Evolutionary conservation across 495 filamentous ascomycete species (phyloP).

Genomic region (Penicillium alfredii): DNA sequence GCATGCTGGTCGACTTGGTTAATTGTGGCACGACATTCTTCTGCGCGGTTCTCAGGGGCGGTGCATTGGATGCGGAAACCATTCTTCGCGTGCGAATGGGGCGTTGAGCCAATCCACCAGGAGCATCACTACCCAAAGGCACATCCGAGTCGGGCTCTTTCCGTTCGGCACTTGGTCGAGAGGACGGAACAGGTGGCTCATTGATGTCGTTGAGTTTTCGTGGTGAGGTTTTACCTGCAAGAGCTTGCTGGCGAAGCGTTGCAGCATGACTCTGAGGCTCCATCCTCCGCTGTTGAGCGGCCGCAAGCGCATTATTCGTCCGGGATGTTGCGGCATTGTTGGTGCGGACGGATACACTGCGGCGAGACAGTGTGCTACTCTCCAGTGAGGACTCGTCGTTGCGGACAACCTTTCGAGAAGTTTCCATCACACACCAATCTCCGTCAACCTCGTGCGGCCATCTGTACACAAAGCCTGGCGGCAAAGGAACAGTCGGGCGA

Average conservation of each 20-base stretch:
- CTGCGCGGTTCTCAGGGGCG: constrained; percentile 28
- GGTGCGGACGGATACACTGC: constrained; percentile 22
- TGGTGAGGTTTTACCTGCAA: constrained; percentile 25
- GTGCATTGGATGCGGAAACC: constrained; percentile 33
- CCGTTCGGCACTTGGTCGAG: constrained; percentile 15
- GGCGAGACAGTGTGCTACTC: constrained; percentile 29
- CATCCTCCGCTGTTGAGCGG: constrained; percentile 37
- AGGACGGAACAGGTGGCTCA: constrained; percentile 17
- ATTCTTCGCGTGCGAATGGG: constrained; percentile 38
- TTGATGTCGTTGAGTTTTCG: constrained; percentile 27
- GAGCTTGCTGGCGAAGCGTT: constrained; percentile 41
- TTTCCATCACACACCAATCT: constrained; percentile 39
- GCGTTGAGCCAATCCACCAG: constrained; percentile 38
- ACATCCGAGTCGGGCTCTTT: constrained; percentile 13
- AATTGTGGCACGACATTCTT: constrained; percentile 21
- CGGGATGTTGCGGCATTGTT: constrained; percentile 26
- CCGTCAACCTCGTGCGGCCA: constrained; percentile 36
- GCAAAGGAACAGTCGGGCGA: constrained; percentile 63
- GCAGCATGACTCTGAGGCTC: constrained; percentile 44
- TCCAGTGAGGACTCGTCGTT: constrained; percentile 27
- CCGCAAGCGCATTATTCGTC: constrained; percentile 39
- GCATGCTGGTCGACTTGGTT: constrained; percentile 27
- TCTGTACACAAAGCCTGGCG: constrained; percentile 60
- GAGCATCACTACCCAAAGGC: background rate
- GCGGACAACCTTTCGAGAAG: constrained; percentile 19